Evolutionary conservation across 129 eudicot species (phyloP).

Genomic region (Arctium minus): DNA sequence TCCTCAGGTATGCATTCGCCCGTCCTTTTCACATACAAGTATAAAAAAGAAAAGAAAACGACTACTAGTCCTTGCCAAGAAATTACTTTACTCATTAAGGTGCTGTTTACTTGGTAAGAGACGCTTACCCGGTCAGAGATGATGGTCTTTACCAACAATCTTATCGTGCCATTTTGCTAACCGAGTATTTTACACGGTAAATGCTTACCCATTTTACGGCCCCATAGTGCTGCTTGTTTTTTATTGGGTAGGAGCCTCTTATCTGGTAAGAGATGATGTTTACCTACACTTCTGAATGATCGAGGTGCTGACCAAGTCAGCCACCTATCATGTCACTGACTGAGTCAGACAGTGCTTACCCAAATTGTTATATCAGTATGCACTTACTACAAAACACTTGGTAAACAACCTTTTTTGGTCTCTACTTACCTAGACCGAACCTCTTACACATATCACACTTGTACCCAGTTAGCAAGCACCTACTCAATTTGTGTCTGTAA

Average conservation of each 20-base stretch:
- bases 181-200: not conserved
- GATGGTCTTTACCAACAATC: not conserved
- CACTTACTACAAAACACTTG: not conserved
- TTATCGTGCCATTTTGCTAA: not conserved
- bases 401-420: not conserved
- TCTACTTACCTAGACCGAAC: not conserved
- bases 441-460: too few relatives aligned
- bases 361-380: not conserved
- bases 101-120: not conserved
- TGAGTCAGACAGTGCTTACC: not conserved
- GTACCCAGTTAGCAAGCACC: too few relatives aligned
- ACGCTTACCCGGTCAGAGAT: not conserved
- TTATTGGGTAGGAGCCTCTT: not conserved
- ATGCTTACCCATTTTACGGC: not conserved
- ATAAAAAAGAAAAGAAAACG: not conserved
- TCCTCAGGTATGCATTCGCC: constrained; percentile 64
- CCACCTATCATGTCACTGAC: not conserved
- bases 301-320: not conserved
- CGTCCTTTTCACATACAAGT: not conserved
- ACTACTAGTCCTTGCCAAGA: not conserved
- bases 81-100: not conserved
- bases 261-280: not conserved
- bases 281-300: not conserved
- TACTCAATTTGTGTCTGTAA: too few relatives aligned
- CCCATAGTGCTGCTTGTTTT: not conserved